Percentiles rank a stretch among this genome's conserved stretches.
Conservation (phyloP, 257 asterid species). For the Leonotis leonurus region DNA sequence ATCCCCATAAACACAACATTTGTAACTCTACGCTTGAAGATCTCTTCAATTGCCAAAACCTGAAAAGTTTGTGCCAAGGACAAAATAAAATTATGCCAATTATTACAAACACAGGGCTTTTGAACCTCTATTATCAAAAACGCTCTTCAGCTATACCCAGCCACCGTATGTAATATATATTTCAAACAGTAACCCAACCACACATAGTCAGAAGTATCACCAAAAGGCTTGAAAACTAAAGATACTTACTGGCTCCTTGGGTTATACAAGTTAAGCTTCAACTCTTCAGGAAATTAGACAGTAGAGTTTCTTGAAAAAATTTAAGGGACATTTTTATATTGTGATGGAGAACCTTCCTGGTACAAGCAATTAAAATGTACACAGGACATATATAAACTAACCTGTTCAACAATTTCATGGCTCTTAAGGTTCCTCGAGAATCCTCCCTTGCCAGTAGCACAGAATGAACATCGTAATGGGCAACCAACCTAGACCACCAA, state of each 20-base stretch:
- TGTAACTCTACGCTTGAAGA: slow-evolving; percentile 79
- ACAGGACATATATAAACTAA: slow-evolving; percentile 12
- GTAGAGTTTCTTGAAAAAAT: not conserved
- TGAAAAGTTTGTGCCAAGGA: slow-evolving; percentile 27
- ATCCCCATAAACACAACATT: slow-evolving; percentile 98
- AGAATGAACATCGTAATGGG: slow-evolving; percentile 84
- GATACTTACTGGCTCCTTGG: not conserved
- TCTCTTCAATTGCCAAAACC: slow-evolving; percentile 91
- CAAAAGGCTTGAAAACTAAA: not conserved
- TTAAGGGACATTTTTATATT: not conserved
- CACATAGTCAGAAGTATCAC: not conserved
- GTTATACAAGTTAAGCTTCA: not conserved
- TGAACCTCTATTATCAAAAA: not conserved
- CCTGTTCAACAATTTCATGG: slow-evolving; percentile 97
- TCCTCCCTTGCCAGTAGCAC: slow-evolving; percentile 98
- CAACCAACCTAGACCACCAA: slow-evolving; percentile 74
- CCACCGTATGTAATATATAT: not conserved
- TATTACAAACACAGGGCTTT: not conserved
- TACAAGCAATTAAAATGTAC: not conserved
- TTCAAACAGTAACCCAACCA: not conserved
- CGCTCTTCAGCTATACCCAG: not conserved
- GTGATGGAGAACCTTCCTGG: not conserved
- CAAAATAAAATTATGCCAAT: not conserved
- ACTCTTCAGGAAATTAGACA: not conserved
- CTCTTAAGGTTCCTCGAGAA: slow-evolving; percentile 86